Percentiles rank a stretch among this genome's conserved stretches.
These are phyloP conservation scores for Vanrija sp. DNA, from an alignment of 1,284 basidiomycete species.

Conservation along the genomic window DNA sequence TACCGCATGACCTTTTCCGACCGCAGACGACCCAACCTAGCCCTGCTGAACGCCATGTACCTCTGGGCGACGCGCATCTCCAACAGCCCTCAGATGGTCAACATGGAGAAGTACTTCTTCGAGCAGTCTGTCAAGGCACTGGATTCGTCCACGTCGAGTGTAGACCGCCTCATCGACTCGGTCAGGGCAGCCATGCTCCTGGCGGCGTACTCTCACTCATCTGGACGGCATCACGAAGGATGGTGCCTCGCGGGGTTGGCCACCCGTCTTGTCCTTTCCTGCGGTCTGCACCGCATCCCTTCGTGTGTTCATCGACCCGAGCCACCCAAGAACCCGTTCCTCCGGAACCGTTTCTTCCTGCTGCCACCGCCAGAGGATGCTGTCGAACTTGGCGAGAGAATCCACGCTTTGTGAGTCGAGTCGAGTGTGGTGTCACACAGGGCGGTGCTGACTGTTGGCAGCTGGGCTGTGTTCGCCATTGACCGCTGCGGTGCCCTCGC, in stretches of 20 bases:
- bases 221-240: conserved; percentile 41
- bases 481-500: conserved; percentile 37
- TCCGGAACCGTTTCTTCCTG: conserved; percentile 31
- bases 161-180: conserved; percentile 41
- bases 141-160: conserved; percentile 31
- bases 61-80: conserved; percentile 44
- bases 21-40: conserved; percentile 34
- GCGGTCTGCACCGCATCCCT: conserved; percentile 40
- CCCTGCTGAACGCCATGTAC: conserved; percentile 46
- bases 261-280: conserved; percentile 35
- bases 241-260: conserved; percentile 38
- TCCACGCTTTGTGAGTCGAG: conserved; percentile 39
- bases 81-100: conserved; percentile 26
- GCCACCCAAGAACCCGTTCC: conserved; percentile 25
- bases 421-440: not conserved
- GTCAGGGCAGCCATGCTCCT: conserved; percentile 40
- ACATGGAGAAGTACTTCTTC: conserved; percentile 39
- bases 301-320: conserved; percentile 26
- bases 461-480: conserved; percentile 39
- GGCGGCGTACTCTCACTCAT: conserved; percentile 37
- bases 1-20: conserved; percentile 41
- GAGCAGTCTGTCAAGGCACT: conserved; percentile 31
- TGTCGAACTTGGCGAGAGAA: conserved; percentile 41
- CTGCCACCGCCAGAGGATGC: conserved; percentile 41
- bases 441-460: conserved; percentile 5